These are phyloP conservation scores for Rubia peregrina DNA, from an alignment of 305 asterid genomes.

Conservation along the genomic window DNA sequence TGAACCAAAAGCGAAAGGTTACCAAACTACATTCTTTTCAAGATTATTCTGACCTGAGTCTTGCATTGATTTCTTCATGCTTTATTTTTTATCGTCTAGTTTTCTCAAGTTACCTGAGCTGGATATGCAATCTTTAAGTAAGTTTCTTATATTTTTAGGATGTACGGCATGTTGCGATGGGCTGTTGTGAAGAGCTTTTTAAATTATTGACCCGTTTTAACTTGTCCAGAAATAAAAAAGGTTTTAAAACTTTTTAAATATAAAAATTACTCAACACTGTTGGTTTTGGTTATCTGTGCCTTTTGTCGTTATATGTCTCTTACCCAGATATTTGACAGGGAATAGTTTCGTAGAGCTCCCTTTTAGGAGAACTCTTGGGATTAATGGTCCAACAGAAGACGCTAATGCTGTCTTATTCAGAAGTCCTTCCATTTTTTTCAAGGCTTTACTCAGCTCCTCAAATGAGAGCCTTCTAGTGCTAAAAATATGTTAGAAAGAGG, in stretches of 20 bases:
- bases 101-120: background rate
- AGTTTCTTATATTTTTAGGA: slow-evolving; percentile 32
- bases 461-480: slow-evolving; percentile 55
- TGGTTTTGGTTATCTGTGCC: slow-evolving; percentile 6
- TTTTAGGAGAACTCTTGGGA: slow-evolving; percentile 66
- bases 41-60: background rate
- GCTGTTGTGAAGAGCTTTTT: slow-evolving; percentile 52
- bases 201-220: slow-evolving; percentile 39
- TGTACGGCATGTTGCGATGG: slow-evolving; percentile 67
- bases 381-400: slow-evolving; percentile 63
- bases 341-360: slow-evolving; percentile 31
- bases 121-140: slow-evolving; percentile 3
- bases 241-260: slow-evolving; percentile 24
- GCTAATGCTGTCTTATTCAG: slow-evolving; percentile 63
- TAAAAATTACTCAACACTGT: slow-evolving; percentile 1
- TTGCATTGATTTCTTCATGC: background rate
- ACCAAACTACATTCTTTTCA: background rate
- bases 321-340: slow-evolving; percentile 41
- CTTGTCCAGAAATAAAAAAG: slow-evolving; percentile 34
- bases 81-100: background rate
- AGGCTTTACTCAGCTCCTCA: slow-evolving; percentile 59
- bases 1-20: background rate
- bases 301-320: slow-evolving; percentile 16
- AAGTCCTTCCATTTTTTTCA: slow-evolving; percentile 55
- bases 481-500: slow-evolving; percentile 53